Percentiles rank a stretch among this genome's conserved stretches.
These are phyloP conservation scores for Teunomyces panamensis DNA, from an alignment of 805 yeast species.

Conservation along the genomic window DNA sequence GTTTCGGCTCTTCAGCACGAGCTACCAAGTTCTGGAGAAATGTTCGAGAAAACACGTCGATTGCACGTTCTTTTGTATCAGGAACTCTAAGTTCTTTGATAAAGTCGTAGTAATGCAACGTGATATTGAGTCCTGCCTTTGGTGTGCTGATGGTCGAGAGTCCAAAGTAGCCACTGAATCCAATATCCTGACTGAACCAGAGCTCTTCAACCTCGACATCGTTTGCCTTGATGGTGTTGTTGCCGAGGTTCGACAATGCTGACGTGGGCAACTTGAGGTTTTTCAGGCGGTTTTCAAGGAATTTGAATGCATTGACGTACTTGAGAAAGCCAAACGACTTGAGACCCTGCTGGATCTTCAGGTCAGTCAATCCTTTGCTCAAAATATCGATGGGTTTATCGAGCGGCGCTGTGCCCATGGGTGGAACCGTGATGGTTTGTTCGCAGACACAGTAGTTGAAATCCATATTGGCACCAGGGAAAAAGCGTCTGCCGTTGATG, in stretches of 20 bases:
- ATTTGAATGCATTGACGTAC: background rate
- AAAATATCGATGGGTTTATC: background rate
- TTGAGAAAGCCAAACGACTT: slow-evolving; percentile 7
- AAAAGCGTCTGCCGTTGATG: slow-evolving; percentile 12
- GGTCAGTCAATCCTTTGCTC: background rate
- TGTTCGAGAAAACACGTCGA: background rate
- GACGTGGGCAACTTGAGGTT: slow-evolving; percentile 9
- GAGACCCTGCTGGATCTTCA: background rate
- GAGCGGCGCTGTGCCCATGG: background rate
- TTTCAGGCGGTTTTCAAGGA: background rate
- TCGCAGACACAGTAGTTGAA: slow-evolving; percentile 3
- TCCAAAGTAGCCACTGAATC: slow-evolving; percentile 11
- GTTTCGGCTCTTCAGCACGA: background rate
- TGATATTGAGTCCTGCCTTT: slow-evolving; percentile 16
- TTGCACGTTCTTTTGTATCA: background rate
- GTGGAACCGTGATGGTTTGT: background rate
- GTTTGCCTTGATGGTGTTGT: slow-evolving; percentile 6
- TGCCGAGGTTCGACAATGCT: slow-evolving; percentile 21
- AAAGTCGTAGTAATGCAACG: slow-evolving; percentile 8
- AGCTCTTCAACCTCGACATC: slow-evolving; percentile 10
- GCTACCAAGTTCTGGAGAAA: background rate
- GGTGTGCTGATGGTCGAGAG: slow-evolving; percentile 13
- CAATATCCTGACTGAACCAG: slow-evolving; percentile 18
- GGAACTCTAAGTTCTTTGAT: slow-evolving; percentile 6
- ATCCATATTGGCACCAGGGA: slow-evolving; percentile 4